Conservation (phyloP, 805 yeast species). For the Henningerozyma blattae region DNA sequence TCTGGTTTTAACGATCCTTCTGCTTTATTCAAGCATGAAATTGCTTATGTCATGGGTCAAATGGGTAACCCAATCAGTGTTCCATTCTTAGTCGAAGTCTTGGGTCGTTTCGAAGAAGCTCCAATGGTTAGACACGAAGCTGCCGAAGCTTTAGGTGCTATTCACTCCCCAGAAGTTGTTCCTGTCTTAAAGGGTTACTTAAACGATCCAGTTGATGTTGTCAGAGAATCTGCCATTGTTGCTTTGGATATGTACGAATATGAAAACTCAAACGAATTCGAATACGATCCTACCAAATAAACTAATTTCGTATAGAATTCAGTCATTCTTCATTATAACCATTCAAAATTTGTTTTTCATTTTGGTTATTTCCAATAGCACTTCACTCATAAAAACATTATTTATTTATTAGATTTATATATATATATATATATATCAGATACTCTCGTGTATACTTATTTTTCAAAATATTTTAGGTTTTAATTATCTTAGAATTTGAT, state of each 20-base stretch:
- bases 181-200: conserved; percentile 75
- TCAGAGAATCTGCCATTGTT: conserved; percentile 91
- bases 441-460: no score
- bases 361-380: no score
- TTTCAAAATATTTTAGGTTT: no score
- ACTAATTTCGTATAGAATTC: no score
- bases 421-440: no score
- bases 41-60: conserved; percentile 97
- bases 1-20: conserved; percentile 81
- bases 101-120: conserved; percentile 69
- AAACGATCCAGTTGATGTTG: conserved; percentile 76
- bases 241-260: conserved; percentile 98
- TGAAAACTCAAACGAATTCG: conserved; percentile 74
- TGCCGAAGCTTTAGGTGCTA: conserved; percentile 95
- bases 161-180: conserved; percentile 90
- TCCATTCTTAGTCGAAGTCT: conserved; percentile 73
- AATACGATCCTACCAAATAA: conserved; percentile 36
- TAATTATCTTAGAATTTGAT: no score
- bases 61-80: conserved; percentile 87
- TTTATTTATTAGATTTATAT: no score
- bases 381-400: no score
- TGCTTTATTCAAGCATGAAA: conserved; percentile 93
- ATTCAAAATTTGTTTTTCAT: no score
- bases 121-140: conserved; percentile 99
- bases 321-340: no score